phyloP scores from a whole-genome alignment of 306 rosid species.

The Inga laurina region DNA sequence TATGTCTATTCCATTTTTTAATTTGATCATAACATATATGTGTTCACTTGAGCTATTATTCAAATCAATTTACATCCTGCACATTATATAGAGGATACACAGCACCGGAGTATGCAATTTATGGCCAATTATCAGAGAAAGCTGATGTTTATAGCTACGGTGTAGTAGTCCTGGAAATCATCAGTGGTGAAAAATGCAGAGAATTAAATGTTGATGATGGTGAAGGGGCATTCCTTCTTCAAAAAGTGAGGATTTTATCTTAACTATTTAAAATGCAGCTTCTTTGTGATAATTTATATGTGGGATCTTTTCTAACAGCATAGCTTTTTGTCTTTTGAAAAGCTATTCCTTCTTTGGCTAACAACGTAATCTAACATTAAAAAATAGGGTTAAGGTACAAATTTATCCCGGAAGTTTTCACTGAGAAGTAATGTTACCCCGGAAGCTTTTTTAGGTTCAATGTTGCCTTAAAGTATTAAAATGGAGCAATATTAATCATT shows the following conservation, averaged over 20 bases:
- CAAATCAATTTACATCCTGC: background rate
- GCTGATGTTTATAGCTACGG: conserved; percentile 51
- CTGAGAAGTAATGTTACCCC: too few species aligned
- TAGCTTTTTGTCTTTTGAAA: background rate
- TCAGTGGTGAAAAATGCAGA: conserved; percentile 41
- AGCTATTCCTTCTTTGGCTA: background rate
- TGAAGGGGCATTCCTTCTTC: conserved; percentile 41
- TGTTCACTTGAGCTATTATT: background rate
- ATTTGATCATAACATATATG: background rate
- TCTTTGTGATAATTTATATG: background rate
- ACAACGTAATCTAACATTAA: background rate
- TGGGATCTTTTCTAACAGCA: background rate
- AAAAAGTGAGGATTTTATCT: conserved; percentile 36
- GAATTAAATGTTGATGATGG: conserved; percentile 28
- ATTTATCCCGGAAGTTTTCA: too few species aligned
- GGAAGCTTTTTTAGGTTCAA: too few species aligned
- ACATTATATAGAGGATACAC: conserved; percentile 41
- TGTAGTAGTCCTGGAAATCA: conserved; percentile 45
- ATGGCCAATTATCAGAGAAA: conserved; percentile 40
- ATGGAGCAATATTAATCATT: too few species aligned
- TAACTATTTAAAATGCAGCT: background rate
- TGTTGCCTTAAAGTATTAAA: too few species aligned
- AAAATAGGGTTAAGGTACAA: too few species aligned
- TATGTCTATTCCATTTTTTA: background rate
- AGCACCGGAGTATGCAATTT: background rate